Conservation (phyloP, 164 flowering plant genomes). For the grape (Vitis vinifera) region ASM3070453v1 NC_081818.1:27684001-27684500, state of each 20-base stretch:
- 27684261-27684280: conserved; percentile 3
- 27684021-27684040: no score
- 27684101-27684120: no score
- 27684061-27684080: no score
- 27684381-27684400: conserved; percentile 99
- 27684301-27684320: conserved; percentile 85
- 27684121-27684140: no score
- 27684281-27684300: conserved; percentile 81
- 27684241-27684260: not conserved
- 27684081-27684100: no score
- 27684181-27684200: no score
- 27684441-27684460: not conserved
- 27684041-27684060: no score
- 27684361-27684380: conserved; percentile 91
- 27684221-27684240: not conserved
- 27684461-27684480: not conserved
- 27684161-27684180: no score
- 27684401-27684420: conserved; percentile 80
- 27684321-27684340: conserved; percentile 75
- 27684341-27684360: conserved; percentile 93
- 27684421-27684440: conserved; percentile 37
- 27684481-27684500: not conserved
- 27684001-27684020: no score
- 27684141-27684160: no score
- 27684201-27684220: no score